phyloP scores from a whole-genome alignment of 148 eudicot genomes.

The Rhododendron ovatum region DNA sequence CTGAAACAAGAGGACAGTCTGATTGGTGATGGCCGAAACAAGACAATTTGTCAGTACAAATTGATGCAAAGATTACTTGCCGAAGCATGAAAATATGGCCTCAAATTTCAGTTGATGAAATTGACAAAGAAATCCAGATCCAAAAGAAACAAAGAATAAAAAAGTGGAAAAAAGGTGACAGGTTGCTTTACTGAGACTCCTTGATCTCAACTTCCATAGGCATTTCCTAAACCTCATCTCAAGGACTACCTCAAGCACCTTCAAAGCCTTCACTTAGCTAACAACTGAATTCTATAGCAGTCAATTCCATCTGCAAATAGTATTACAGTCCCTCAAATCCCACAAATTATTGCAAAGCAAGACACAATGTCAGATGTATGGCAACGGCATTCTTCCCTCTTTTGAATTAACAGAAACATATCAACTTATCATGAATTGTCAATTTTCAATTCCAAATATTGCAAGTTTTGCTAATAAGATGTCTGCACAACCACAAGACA shows the following conservation, averaged over 20 bases:
- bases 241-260: not conserved
- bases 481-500: not conserved
- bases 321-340: not conserved
- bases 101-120: not conserved
- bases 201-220: not conserved
- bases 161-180: not conserved
- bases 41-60: not conserved
- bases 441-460: not conserved
- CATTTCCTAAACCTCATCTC: not conserved
- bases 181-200: not conserved
- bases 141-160: not conserved
- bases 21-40: not conserved
- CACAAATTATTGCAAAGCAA: not conserved
- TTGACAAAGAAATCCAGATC: not conserved
- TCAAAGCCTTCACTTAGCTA: not conserved
- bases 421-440: not conserved
- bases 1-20: conserved; percentile 35
- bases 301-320: not conserved
- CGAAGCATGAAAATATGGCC: not conserved
- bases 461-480: not conserved
- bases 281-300: no score
- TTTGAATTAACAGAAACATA: not conserved
- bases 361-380: not conserved
- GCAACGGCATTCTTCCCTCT: not conserved
- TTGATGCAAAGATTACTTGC: not conserved